Conservation (phyloP, 2,329 filamentous ascomycete genomes). For the Catunica adiposa region DNA sequence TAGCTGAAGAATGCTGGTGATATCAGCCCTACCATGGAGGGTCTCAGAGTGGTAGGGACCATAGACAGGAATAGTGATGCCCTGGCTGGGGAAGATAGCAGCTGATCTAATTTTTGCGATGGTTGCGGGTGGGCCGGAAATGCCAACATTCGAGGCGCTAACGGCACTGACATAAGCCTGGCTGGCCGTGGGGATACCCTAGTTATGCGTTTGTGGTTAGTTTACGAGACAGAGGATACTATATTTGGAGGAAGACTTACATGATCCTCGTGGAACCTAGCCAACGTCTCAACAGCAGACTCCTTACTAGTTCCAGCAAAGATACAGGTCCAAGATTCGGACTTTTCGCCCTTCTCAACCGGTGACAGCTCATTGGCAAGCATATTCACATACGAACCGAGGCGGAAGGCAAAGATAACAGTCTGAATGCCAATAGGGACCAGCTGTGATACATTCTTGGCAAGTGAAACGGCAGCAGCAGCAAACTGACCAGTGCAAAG, state of each 20-base stretch:
- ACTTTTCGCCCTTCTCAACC: constrained; percentile 21
- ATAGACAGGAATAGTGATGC: constrained; percentile 35
- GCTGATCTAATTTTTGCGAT: constrained; percentile 28
- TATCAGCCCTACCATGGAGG: constrained; percentile 29
- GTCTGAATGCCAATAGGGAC: constrained; percentile 46
- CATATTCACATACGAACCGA: constrained; percentile 38
- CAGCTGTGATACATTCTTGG: constrained; percentile 43
- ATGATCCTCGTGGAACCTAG: constrained; percentile 40
- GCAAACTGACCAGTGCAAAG: constrained; percentile 55
- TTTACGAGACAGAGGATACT: neutral
- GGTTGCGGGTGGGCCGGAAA: constrained; percentile 37
- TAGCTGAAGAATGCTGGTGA: constrained; percentile 30
- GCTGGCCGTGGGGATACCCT: constrained; percentile 25
- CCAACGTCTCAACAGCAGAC: constrained; percentile 33
- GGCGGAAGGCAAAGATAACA: constrained; percentile 49
- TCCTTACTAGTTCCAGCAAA: constrained; percentile 39
- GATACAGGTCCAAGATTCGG: constrained; percentile 51
- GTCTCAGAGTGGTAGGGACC: constrained; percentile 41
- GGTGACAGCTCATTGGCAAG: constrained; percentile 31
- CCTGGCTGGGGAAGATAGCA: constrained; percentile 25
- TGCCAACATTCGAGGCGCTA: constrained; percentile 30
- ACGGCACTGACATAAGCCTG: constrained; percentile 39
- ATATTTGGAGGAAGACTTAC: constrained; percentile 22
- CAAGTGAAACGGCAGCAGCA: constrained; percentile 49
- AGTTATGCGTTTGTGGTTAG: constrained; percentile 7